Evolutionary conservation across 2,329 filamentous ascomycete species (phyloP).

Genomic region (Acephala macrosclerotiorum): DNA sequence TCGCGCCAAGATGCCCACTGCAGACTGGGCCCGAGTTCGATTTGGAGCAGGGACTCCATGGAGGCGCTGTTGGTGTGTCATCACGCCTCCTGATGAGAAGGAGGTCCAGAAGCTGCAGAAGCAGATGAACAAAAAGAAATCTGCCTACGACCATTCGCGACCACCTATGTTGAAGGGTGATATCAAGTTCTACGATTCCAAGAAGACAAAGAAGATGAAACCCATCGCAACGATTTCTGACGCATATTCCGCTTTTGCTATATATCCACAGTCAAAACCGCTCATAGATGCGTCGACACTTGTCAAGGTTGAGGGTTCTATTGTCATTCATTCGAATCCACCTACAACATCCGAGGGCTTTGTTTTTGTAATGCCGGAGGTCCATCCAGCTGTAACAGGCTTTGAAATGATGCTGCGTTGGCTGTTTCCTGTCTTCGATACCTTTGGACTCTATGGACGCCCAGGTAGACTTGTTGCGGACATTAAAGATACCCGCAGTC

Average conservation of each 20-base stretch:
- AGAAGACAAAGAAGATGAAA: constrained; percentile 86
- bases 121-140: constrained; percentile 79
- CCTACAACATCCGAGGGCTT: constrained; percentile 87
- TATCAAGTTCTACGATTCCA: constrained; percentile 93
- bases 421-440: constrained; percentile 93
- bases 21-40: constrained; percentile 93
- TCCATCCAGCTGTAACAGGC: constrained; percentile 87
- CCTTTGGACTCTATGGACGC: constrained; percentile 89
- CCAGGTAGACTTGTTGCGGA: constrained; percentile 88
- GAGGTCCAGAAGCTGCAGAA: constrained; percentile 86
- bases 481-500: constrained; percentile 81
- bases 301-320: constrained; percentile 90
- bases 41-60: constrained; percentile 97
- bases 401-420: constrained; percentile 96
- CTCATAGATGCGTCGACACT: constrained; percentile 94
- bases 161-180: constrained; percentile 78
- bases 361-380: constrained; percentile 97
- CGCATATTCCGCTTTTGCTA: constrained; percentile 90
- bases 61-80: constrained; percentile 96
- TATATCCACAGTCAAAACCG: constrained; percentile 94
- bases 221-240: constrained; percentile 93
- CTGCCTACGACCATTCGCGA: constrained; percentile 79
- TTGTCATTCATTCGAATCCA: constrained; percentile 84
- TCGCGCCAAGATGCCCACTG: constrained; percentile 75
- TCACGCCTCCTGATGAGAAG: constrained; percentile 92